phyloP scores from a whole-genome alignment of 225 moss, liverwort and hornwort genomes.

The Straminergon stramineum region DNA sequence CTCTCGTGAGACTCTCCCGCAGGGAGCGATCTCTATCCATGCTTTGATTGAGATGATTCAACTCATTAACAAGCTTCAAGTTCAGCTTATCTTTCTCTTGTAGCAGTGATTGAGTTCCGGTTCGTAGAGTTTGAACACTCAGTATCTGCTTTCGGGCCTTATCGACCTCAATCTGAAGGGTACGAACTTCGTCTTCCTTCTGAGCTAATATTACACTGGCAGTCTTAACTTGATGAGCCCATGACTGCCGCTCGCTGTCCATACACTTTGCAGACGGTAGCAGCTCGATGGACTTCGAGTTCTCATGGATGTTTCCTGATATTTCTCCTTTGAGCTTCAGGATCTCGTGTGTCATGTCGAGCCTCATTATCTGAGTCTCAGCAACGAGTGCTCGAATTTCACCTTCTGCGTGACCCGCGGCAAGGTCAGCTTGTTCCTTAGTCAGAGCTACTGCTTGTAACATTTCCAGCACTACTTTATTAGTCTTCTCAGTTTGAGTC shows the following conservation, averaged over 20 bases:
- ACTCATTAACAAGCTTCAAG: conserved; percentile 26
- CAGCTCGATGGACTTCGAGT: conserved; percentile 1
- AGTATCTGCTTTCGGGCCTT: conserved; percentile 24
- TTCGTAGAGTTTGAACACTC: conserved; percentile 11
- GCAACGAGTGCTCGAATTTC: conserved; percentile 35
- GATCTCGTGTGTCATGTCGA: conserved; percentile 39
- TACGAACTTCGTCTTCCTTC: conserved; percentile 28
- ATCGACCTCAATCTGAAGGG: conserved; percentile 31
- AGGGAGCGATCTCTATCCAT: conserved; percentile 22
- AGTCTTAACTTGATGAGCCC: conserved; percentile 42
- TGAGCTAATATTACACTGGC: conserved; percentile 26
- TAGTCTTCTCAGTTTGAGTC: conserved; percentile 25
- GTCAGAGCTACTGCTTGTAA: conserved; percentile 42
- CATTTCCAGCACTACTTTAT: conserved; percentile 35
- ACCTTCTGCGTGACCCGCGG: conserved; percentile 22
- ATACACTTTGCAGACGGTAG: conserved; percentile 33
- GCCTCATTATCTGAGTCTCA: conserved; percentile 39
- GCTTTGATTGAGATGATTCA: conserved; percentile 37
- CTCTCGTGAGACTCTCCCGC: conserved; percentile 34
- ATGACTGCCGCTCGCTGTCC: conserved; percentile 40
- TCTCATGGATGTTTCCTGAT: conserved; percentile 14
- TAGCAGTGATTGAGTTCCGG: conserved; percentile 9
- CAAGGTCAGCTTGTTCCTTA: conserved; percentile 38
- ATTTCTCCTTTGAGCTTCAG: conserved; percentile 35
- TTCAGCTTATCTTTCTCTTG: conserved; percentile 37